Evolutionary conservation across 331 rosid genomes (phyloP).

Genomic region (Quercus lobata): DNA sequence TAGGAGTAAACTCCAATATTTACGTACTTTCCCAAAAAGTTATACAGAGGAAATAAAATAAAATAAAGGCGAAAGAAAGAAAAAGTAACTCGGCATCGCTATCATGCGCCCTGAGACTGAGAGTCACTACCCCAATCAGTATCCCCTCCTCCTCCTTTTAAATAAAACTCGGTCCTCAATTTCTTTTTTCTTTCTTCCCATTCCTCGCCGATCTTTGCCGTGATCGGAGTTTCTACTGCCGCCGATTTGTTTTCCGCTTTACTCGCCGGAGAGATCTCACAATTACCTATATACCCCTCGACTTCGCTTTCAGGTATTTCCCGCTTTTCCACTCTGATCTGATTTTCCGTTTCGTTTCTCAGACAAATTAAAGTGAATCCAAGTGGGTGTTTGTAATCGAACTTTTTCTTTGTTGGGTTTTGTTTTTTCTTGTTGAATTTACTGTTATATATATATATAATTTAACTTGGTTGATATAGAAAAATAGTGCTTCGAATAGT

Average conservation of each 20-base stretch:
- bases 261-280: slow-evolving; percentile 29
- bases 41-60: too few species aligned
- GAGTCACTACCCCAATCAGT: slow-evolving; percentile 50
- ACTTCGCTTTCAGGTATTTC: slow-evolving; percentile 29
- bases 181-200: slow-evolving; percentile 5
- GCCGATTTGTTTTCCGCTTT: slow-evolving; percentile 33
- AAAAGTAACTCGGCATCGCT: slow-evolving; percentile 22
- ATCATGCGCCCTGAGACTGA: slow-evolving; percentile 47
- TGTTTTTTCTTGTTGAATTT: not conserved
- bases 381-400: not conserved
- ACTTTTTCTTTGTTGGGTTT: not conserved
- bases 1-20: too few species aligned
- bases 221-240: slow-evolving; percentile 29
- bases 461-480: not conserved
- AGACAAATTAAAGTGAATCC: not conserved
- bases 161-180: slow-evolving; percentile 61
- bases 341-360: slow-evolving; percentile 25
- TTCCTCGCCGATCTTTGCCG: slow-evolving; percentile 43
- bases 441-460: too few species aligned
- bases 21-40: too few species aligned
- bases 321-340: slow-evolving; percentile 41
- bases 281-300: not conserved
- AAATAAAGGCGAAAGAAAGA: too few species aligned
- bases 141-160: slow-evolving; percentile 20
- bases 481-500: not conserved